Evolutionary conservation across 208 protist genomes (phyloP).

Genomic region (Porcisia deanei): DNA sequence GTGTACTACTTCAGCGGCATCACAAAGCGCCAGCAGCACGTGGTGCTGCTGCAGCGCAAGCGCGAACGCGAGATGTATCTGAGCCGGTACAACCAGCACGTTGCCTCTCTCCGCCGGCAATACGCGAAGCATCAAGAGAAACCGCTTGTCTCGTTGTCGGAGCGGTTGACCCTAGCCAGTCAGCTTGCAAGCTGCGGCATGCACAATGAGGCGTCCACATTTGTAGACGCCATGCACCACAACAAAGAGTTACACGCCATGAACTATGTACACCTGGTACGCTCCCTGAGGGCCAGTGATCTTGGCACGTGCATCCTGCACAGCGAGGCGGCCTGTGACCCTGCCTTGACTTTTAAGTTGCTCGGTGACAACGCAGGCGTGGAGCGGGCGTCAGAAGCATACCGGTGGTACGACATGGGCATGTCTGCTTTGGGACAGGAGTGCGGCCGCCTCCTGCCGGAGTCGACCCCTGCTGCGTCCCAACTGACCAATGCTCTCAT

Average conservation of each 20-base stretch:
- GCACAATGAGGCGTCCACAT: slow-evolving; percentile 45
- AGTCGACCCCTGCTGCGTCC: slow-evolving; percentile 51
- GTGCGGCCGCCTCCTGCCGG: slow-evolving; percentile 11
- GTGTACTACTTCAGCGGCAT: slow-evolving; percentile 89
- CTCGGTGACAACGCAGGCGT: slow-evolving; percentile 71
- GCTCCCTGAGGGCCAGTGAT: slow-evolving; percentile 43
- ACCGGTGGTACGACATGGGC: slow-evolving; percentile 75
- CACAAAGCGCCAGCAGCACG: slow-evolving; percentile 76
- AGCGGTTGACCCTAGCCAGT: slow-evolving; percentile 35
- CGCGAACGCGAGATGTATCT: slow-evolving; percentile 39
- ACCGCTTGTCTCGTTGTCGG: slow-evolving; percentile 9
- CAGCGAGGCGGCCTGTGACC: slow-evolving; percentile 72
- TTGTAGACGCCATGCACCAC: slow-evolving; percentile 62
- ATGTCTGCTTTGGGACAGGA: slow-evolving; percentile 34
- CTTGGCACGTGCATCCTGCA: slow-evolving; percentile 57
- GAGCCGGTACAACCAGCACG: slow-evolving; percentile 21
- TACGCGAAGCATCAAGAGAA: slow-evolving; percentile 16
- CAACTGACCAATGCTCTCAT: slow-evolving; percentile 82
- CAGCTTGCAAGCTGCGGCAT: slow-evolving; percentile 61
- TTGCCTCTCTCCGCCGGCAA: slow-evolving; percentile 11
- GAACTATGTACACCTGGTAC: slow-evolving; percentile 62
- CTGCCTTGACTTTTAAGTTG: slow-evolving; percentile 76
- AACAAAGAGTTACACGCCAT: slow-evolving; percentile 33
- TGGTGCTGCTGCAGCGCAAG: slow-evolving; percentile 78
- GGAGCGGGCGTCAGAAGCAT: slow-evolving; percentile 77